A percentile compares a stretch with the other conserved stretches of the same genome.
phyloP scores from a whole-genome alignment of 805 yeast species.

The Lachancea cidri region DNA sequence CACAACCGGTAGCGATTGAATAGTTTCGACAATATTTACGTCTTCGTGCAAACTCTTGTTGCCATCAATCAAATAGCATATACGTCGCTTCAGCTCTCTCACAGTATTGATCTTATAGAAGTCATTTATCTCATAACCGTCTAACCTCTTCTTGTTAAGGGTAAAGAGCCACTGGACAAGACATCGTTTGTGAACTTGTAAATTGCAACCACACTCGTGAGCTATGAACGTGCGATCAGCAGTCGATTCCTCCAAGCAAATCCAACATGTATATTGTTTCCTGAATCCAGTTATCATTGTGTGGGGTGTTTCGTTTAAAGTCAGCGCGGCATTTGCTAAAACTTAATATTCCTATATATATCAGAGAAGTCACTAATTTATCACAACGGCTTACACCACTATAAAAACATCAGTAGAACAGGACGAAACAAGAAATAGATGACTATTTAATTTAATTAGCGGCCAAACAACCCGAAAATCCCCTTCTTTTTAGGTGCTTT shows the following conservation, averaged over 20 bases:
- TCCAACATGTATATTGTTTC: constrained; percentile 24
- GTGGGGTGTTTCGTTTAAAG: neutral
- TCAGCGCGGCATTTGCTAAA: neutral
- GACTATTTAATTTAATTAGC: constrained; percentile 22
- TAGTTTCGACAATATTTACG: constrained; percentile 11
- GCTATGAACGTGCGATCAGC: constrained; percentile 18
- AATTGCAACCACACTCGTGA: constrained; percentile 29
- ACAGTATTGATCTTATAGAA: constrained; percentile 5
- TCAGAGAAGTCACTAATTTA: no score
- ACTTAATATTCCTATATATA: no score
- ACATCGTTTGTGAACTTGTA: constrained; percentile 28
- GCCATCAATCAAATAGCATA: constrained; percentile 16
- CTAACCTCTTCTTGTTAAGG: constrained; percentile 12
- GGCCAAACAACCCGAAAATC: constrained; percentile 70
- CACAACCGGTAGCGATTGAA: constrained; percentile 12
- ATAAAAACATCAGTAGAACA: no score
- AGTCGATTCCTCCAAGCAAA: constrained; percentile 22
- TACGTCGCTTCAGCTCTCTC: constrained; percentile 11
- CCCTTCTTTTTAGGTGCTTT: constrained; percentile 51
- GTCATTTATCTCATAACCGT: constrained; percentile 6
- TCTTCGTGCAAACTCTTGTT: constrained; percentile 18
- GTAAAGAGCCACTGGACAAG: constrained; percentile 22
- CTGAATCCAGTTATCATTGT: neutral
- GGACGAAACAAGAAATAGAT: neutral
- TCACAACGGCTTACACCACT: no score